These are phyloP conservation scores for Paraconiothyrium sp. DNA, from an alignment of 2,329 filamentous ascomycete species.

Conservation along the genomic window DNA sequence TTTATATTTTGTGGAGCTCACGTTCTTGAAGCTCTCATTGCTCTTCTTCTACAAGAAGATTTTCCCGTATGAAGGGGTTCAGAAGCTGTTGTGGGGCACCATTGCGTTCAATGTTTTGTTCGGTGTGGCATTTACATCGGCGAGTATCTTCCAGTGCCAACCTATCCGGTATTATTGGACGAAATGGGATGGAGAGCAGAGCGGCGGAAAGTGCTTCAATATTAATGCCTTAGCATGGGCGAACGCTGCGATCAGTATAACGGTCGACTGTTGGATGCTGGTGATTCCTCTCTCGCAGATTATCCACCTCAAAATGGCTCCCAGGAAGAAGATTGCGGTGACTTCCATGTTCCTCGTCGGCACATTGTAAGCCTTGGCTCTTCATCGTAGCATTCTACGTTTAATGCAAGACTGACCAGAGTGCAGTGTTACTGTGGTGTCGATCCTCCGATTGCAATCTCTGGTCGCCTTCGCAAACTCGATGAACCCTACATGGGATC, in stretches of 20 bases:
- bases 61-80: slow-evolving; percentile 27
- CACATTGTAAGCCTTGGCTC: slow-evolving; percentile 40
- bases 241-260: slow-evolving; percentile 39
- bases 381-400: neutral
- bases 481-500: slow-evolving; percentile 53
- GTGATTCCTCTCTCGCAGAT: slow-evolving; percentile 41
- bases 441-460: slow-evolving; percentile 54
- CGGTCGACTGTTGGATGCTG: slow-evolving; percentile 37
- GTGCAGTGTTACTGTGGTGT: slow-evolving; percentile 54
- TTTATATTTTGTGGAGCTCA: slow-evolving; percentile 37
- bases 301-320: slow-evolving; percentile 33
- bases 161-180: slow-evolving; percentile 42
- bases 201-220: slow-evolving; percentile 40
- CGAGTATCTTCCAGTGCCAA: slow-evolving; percentile 36
- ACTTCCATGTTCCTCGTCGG: slow-evolving; percentile 46
- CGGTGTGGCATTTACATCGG: slow-evolving; percentile 26
- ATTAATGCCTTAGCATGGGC: slow-evolving; percentile 41
- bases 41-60: slow-evolving; percentile 36
- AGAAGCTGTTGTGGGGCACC: slow-evolving; percentile 17
- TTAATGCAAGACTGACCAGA: neutral
- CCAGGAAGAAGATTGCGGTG: slow-evolving; percentile 45
- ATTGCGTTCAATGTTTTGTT: slow-evolving; percentile 30
- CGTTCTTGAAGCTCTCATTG: slow-evolving; percentile 33
- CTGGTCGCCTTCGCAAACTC: slow-evolving; percentile 56
- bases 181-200: slow-evolving; percentile 28